Conservation (phyloP, 2,329 filamentous ascomycete species). For the Claviceps citrina region DNA sequence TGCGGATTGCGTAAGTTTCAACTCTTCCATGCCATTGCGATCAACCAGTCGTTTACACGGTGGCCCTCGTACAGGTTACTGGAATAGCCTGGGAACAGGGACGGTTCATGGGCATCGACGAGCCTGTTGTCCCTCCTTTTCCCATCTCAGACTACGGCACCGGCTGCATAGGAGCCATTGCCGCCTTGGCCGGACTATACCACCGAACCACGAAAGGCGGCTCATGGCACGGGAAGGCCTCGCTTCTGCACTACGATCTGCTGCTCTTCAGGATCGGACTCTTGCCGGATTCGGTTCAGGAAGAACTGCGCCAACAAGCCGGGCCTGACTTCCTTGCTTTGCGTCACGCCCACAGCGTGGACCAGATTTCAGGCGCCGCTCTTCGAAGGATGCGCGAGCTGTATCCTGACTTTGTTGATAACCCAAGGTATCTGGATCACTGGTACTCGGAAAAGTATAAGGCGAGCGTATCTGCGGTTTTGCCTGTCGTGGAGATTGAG, state of each 20-base stretch:
- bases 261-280: constrained; percentile 46
- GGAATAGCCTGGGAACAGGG: constrained; percentile 48
- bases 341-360: constrained; percentile 47
- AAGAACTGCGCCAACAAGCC: constrained; percentile 31
- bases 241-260: constrained; percentile 53
- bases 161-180: constrained; percentile 55
- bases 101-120: constrained; percentile 42
- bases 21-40: no score
- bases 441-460: constrained; percentile 31
- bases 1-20: constrained; percentile 40
- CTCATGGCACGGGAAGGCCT: constrained; percentile 49
- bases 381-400: constrained; percentile 36
- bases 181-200: constrained; percentile 48
- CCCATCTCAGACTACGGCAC: constrained; percentile 54
- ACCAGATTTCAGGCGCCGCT: constrained; percentile 46
- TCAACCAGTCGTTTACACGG: neutral
- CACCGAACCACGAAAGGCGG: constrained; percentile 47
- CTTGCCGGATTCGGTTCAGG: constrained; percentile 38
- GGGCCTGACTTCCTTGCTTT: constrained; percentile 39
- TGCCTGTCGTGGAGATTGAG: constrained; percentile 29
- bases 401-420: constrained; percentile 39
- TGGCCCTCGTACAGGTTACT: constrained; percentile 25
- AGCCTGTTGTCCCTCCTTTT: constrained; percentile 51
- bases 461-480: constrained; percentile 24
- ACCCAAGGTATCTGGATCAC: constrained; percentile 30